These are phyloP conservation scores for Brassica cretica DNA, from an alignment of 345 rosid species.

Conservation along the genomic window DNA sequence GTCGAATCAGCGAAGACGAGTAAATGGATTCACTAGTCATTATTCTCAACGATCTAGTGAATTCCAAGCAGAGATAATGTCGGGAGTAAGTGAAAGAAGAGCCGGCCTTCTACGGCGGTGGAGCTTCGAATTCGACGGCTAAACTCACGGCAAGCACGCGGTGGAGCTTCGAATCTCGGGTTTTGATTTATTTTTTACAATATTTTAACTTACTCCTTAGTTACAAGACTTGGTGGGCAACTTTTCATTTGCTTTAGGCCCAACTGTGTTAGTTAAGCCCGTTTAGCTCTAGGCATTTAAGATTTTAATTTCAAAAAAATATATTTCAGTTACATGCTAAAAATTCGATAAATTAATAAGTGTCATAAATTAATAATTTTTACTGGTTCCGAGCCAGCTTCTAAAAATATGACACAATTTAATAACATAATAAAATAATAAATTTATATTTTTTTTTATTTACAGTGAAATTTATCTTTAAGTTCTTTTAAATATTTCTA, in stretches of 20 bases:
- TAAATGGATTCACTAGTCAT: slow-evolving; percentile 60
- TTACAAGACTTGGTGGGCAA: not conserved
- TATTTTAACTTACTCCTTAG: not conserved
- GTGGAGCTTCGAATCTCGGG: not conserved
- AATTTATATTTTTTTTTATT: too few species aligned
- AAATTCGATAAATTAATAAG: too few species aligned
- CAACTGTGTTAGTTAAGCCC: too few species aligned
- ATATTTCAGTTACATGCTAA: too few species aligned
- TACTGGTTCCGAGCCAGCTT: too few species aligned
- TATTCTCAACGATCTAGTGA: slow-evolving; percentile 22
- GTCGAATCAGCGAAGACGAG: slow-evolving; percentile 7
- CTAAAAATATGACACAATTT: too few species aligned
- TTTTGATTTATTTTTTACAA: not conserved
- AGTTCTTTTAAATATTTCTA: too few species aligned
- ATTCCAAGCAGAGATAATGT: not conserved
- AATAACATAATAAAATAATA: too few species aligned
- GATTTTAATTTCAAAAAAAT: too few species aligned
- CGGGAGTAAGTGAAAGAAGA: not conserved
- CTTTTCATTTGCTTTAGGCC: not conserved
- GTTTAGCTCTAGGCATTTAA: too few species aligned
- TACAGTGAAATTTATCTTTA: too few species aligned
- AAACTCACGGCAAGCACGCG: not conserved
- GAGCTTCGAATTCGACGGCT: slow-evolving; percentile 15
- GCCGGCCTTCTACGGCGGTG: slow-evolving; percentile 22
- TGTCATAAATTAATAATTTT: too few species aligned